These are phyloP conservation scores for Paraurostyla sp. DNA, from an alignment of 73 alveolate genomes.

Conservation along the genomic window DNA sequence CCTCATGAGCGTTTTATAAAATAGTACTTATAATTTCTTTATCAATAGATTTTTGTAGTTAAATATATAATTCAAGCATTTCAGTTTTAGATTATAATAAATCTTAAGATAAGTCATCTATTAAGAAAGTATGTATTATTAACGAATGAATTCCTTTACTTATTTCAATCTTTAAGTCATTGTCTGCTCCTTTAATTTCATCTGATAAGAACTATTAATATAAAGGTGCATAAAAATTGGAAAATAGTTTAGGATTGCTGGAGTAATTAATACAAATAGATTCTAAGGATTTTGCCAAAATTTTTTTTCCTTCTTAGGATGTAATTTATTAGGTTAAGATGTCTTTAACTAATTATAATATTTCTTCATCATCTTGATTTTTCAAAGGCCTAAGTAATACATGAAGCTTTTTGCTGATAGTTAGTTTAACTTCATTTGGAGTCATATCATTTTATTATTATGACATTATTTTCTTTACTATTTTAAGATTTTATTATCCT, in stretches of 20 bases:
- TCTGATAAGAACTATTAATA: slow-evolving; percentile 23
- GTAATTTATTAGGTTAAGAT: not conserved
- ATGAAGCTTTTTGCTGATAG: not conserved
- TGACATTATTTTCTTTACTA: not conserved
- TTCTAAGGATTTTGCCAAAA: not conserved
- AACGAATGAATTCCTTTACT: not conserved
- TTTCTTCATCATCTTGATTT: not conserved
- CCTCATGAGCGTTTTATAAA: not conserved
- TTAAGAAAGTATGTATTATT: not conserved
- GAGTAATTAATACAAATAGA: not conserved
- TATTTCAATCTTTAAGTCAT: not conserved
- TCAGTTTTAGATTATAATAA: not conserved
- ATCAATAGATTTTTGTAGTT: not conserved
- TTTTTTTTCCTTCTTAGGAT: not conserved
- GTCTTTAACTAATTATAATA: not conserved
- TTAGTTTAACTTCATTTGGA: not conserved
- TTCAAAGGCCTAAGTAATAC: not conserved
- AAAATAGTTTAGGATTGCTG: not conserved
- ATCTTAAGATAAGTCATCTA: not conserved
- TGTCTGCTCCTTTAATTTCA: not conserved
- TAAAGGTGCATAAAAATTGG: not conserved
- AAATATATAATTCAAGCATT: not conserved
- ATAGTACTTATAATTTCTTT: not conserved
- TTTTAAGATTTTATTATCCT: not conserved
- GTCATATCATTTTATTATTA: not conserved